Evolutionary conservation across 805 yeast genomes (phyloP).

Genomic region (Suhomyces canberraensis): DNA sequence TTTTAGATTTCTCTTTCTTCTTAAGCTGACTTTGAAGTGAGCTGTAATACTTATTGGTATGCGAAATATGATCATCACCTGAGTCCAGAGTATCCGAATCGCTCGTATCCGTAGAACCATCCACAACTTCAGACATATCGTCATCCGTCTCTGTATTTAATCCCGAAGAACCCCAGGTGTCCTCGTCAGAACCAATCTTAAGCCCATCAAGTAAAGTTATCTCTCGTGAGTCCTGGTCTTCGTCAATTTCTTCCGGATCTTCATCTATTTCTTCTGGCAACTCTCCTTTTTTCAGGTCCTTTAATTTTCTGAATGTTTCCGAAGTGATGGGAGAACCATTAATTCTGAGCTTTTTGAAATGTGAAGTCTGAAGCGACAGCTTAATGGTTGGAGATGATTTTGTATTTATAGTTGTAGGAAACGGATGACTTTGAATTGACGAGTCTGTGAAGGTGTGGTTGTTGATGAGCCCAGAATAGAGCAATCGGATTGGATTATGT

Average conservation of each 20-base stretch:
- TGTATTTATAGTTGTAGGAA: conserved; percentile 14
- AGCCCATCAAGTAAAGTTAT: conserved; percentile 11
- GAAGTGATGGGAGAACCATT: conserved; percentile 35
- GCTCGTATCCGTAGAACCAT: conserved; percentile 3
- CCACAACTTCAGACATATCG: conserved; percentile 10
- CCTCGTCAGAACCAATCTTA: conserved; percentile 15
- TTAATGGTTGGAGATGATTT: conserved; percentile 39
- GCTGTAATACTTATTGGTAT: conserved; percentile 20
- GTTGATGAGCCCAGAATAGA: conserved; percentile 22
- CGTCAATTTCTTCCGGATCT: not conserved
- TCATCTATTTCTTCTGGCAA: not conserved
- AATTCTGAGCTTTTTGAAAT: conserved; percentile 42
- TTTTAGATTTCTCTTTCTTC: conserved; percentile 8
- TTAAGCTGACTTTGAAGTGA: conserved; percentile 13
- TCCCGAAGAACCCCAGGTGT: conserved; percentile 25
- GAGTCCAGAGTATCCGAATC: conserved; percentile 7
- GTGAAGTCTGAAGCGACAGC: conserved; percentile 34
- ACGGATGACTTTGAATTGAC: conserved; percentile 10
- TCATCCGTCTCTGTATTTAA: conserved; percentile 20
- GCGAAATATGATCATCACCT: conserved; percentile 4
- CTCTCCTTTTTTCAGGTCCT: not conserved
- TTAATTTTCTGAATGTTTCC: conserved; percentile 11
- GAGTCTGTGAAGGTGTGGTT: conserved; percentile 3
- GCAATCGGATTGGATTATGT: conserved; percentile 24
- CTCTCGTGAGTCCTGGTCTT: not conserved